These are phyloP conservation scores for Camellia granthamiana DNA, from an alignment of 148 eudicot species.

Conservation along the genomic window DNA sequence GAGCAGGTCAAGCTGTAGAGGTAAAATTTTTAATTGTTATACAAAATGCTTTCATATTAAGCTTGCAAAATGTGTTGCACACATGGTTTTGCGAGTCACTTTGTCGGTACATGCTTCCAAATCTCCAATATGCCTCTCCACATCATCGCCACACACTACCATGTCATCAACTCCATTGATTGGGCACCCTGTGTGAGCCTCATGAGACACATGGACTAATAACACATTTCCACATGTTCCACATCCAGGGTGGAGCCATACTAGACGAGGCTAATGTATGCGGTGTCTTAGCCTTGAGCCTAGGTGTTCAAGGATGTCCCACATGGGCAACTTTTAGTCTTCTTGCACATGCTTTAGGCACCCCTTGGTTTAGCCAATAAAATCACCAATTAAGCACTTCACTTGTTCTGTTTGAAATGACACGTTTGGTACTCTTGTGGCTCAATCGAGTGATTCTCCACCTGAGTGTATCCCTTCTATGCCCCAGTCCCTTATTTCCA, in stretches of 20 bases:
- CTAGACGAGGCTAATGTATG: too few species aligned
- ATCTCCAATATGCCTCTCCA: background rate
- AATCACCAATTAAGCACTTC: background rate
- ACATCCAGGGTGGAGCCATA: too few species aligned
- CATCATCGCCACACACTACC: background rate
- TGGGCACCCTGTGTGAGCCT: background rate
- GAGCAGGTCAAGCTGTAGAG: constrained; percentile 62
- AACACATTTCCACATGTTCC: too few species aligned
- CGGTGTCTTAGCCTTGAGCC: too few species aligned
- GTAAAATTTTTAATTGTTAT: constrained; percentile 35
- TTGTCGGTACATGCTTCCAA: background rate
- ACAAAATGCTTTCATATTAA: constrained; percentile 40
- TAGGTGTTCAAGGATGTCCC: background rate
- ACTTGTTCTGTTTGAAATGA: too few species aligned
- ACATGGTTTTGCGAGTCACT: background rate
- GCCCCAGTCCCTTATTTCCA: background rate
- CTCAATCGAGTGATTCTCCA: background rate
- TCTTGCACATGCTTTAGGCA: background rate
- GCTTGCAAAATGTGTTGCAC: background rate
- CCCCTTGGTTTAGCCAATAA: background rate
- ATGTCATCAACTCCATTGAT: too few species aligned
- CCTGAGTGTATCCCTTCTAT: background rate
- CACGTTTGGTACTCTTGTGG: background rate
- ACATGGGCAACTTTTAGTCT: background rate
- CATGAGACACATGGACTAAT: background rate